phyloP scores from a whole-genome alignment of 129 eudicot genomes.

The Arctium lappa region DNA sequence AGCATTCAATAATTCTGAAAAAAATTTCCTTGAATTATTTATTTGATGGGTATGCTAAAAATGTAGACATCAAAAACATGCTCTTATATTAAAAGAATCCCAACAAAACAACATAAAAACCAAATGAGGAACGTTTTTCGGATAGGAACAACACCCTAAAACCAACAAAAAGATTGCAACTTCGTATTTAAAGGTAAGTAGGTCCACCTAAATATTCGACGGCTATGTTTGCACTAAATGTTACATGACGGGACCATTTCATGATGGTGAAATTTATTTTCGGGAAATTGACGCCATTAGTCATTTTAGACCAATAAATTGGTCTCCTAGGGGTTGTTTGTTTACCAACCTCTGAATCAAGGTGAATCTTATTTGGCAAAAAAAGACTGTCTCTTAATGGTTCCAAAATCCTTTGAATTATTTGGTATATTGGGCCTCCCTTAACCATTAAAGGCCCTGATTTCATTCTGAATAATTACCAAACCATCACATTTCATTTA shows the following conservation, averaged over 20 bases:
- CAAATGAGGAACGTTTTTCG: not conserved
- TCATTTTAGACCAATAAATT: too few species aligned
- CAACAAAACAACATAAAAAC: not conserved
- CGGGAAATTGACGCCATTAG: too few species aligned
- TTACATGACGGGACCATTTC: slow-evolving; percentile 23
- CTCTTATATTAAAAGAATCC: not conserved
- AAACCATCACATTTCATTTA: too few species aligned
- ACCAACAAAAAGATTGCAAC: not conserved
- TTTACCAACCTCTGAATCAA: too few species aligned
- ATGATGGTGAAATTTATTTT: not conserved
- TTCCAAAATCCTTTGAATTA: too few species aligned
- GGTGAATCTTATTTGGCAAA: too few species aligned
- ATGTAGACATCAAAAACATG: not conserved
- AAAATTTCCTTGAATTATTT: not conserved
- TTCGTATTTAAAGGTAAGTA: slow-evolving; percentile 13
- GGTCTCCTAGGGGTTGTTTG: too few species aligned
- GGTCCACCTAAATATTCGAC: slow-evolving; percentile 11
- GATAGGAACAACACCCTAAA: not conserved
- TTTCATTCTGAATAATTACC: too few species aligned
- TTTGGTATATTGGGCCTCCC: too few species aligned
- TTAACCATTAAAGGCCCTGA: too few species aligned
- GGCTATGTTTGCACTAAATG: not conserved
- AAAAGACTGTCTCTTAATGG: too few species aligned
- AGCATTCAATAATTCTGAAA: not conserved
- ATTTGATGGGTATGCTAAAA: not conserved